Conservation (phyloP, 495 filamentous ascomycete genomes). For the Pseudoneurospora amorphoporcata region DNA sequence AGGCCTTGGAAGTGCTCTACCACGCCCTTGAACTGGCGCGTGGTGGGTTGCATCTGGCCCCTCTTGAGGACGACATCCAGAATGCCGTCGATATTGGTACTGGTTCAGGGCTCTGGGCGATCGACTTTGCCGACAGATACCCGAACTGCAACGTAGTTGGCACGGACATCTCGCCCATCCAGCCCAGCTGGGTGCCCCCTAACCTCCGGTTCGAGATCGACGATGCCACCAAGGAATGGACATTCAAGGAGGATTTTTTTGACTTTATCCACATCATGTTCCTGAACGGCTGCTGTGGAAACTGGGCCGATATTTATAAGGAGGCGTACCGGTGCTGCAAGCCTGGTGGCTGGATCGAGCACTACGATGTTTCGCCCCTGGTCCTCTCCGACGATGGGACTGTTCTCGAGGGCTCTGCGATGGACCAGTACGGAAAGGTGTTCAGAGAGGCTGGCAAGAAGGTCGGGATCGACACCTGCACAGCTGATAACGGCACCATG, state of each 20-base stretch:
- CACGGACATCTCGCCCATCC: conserved; percentile 42
- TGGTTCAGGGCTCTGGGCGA: not conserved
- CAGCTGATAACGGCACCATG: conserved; percentile 29
- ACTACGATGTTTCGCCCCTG: conserved; percentile 12
- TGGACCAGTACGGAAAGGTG: conserved; percentile 34
- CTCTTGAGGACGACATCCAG: conserved; percentile 8
- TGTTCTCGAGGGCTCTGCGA: conserved; percentile 30
- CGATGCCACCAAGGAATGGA: conserved; percentile 43
- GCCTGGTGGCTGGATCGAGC: conserved; percentile 32
- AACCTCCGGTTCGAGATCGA: conserved; percentile 42
- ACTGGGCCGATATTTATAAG: conserved; percentile 40
- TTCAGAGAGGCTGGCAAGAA: conserved; percentile 35
- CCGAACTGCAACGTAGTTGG: conserved; percentile 43
- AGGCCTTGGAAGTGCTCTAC: conserved; percentile 27
- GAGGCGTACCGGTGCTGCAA: conserved; percentile 24
- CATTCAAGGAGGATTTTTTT: conserved; percentile 40
- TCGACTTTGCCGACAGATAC: conserved; percentile 46
- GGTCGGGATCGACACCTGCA: conserved; percentile 35
- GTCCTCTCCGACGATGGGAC: conserved; percentile 23
- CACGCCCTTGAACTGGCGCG: conserved; percentile 22
- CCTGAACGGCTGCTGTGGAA: conserved; percentile 43
- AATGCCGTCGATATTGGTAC: not conserved
- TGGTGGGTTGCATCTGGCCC: conserved; percentile 31
- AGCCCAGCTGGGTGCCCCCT: conserved; percentile 10
- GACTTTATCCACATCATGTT: conserved; percentile 56